Conservation (phyloP, 2,329 filamentous ascomycete genomes). For the Trichophyton benhamiae region DNA sequence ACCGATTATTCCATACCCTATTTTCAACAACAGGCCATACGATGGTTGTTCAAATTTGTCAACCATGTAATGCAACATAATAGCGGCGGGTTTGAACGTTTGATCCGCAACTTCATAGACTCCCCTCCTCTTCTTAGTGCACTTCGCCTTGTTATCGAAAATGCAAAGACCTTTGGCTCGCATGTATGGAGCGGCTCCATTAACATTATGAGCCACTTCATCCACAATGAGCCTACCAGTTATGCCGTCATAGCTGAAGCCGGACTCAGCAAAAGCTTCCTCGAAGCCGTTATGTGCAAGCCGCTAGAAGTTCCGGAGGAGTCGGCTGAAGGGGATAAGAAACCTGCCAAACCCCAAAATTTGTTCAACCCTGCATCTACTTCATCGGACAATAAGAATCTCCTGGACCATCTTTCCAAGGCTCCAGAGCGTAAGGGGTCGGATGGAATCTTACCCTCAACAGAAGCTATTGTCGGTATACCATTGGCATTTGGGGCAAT, state of each 20-base stretch:
- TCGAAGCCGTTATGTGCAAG: slow-evolving; percentile 60
- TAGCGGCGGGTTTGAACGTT: slow-evolving; percentile 72
- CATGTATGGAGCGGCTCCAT: slow-evolving; percentile 93
- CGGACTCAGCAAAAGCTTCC: slow-evolving; percentile 71
- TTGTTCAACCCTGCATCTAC: slow-evolving; percentile 19
- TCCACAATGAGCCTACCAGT: slow-evolving; percentile 97
- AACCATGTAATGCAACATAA: slow-evolving; percentile 85
- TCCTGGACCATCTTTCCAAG: slow-evolving; percentile 24
- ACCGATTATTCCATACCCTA: slow-evolving; percentile 92
- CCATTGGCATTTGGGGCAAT: slow-evolving; percentile 87
- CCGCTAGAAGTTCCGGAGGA: slow-evolving; percentile 22
- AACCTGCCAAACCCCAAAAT: slow-evolving; percentile 29
- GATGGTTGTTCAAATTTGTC: slow-evolving; percentile 90
- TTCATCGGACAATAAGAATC: slow-evolving; percentile 14
- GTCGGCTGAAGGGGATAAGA: slow-evolving; percentile 25
- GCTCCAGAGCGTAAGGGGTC: slow-evolving; percentile 36
- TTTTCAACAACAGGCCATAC: slow-evolving; percentile 83
- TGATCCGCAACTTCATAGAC: slow-evolving; percentile 87
- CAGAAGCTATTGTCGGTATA: slow-evolving; percentile 76
- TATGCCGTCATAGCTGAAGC: slow-evolving; percentile 93
- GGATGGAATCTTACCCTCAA: slow-evolving; percentile 67
- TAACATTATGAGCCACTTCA: slow-evolving; percentile 85
- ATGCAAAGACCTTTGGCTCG: slow-evolving; percentile 70
- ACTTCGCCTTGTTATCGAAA: slow-evolving; percentile 68
- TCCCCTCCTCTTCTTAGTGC: slow-evolving; percentile 72